These are phyloP conservation scores for Puccinia horiana DNA, from an alignment of 1,284 basidiomycete genomes.

Conservation along the genomic window DNA sequence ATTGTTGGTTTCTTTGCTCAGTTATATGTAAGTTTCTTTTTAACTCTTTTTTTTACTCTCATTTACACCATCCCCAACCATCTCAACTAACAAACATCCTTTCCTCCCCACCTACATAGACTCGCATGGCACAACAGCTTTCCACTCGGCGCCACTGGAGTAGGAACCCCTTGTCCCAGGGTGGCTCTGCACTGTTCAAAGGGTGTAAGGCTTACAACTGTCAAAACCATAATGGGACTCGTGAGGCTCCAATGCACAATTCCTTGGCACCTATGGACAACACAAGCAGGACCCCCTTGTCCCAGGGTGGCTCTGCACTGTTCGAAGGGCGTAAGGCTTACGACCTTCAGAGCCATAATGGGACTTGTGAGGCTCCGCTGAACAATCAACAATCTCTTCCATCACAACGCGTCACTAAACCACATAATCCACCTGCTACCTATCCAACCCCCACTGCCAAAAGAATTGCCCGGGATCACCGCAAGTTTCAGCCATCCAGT, in stretches of 20 bases:
- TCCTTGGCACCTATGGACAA: no score
- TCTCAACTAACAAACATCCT: no score
- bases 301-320: neutral
- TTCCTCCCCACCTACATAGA: no score
- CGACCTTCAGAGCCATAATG: neutral
- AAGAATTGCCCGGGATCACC: neutral
- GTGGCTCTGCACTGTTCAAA: neutral
- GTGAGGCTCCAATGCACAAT: neutral
- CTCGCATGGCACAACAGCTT: no score
- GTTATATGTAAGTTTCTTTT: no score
- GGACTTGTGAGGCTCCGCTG: neutral
- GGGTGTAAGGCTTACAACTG: neutral
- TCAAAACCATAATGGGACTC: neutral
- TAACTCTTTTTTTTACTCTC: no score
- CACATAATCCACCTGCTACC: neutral
- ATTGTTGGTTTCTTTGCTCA: no score
- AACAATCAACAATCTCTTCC: neutral
- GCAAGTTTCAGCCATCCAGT: neutral
- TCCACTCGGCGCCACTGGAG: no score
- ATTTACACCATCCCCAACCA: no score
- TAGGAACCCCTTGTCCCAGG: neutral
- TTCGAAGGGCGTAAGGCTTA: neutral
- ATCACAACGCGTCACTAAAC: neutral
- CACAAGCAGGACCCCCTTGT: neutral
- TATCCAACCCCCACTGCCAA: neutral